These are phyloP conservation scores for Auxenochlorella protothecoides DNA, from an alignment of 139 green algal species.

Conservation along the genomic window DNA sequence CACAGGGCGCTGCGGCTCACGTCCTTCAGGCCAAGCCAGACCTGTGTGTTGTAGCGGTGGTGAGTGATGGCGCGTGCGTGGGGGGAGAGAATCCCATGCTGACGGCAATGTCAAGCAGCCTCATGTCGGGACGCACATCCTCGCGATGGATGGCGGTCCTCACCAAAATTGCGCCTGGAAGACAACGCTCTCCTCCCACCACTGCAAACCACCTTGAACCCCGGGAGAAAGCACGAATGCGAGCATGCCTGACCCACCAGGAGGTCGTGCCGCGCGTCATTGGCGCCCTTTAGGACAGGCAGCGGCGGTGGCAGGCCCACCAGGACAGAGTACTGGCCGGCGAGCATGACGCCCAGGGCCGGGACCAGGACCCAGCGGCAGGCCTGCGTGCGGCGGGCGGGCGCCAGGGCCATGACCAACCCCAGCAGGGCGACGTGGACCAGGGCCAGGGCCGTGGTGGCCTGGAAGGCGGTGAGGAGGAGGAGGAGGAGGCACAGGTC, in stretches of 20 bases:
- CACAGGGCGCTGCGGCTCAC: slow-evolving; percentile 25
- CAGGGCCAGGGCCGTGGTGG: slow-evolving; percentile 37
- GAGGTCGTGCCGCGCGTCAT: not conserved
- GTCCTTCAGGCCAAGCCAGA: slow-evolving; percentile 34
- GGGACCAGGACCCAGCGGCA: slow-evolving; percentile 33
- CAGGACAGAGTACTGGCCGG: slow-evolving; percentile 36
- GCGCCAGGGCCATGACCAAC: slow-evolving; percentile 26
- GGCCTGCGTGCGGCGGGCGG: not conserved
- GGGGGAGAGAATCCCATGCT: too few species aligned
- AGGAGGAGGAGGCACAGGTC: slow-evolving; percentile 40
- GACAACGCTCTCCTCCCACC: too few species aligned
- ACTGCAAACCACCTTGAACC: too few species aligned
- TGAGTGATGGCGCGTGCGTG: too few species aligned
- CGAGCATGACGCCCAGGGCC: slow-evolving; percentile 20
- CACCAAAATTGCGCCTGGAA: too few species aligned
- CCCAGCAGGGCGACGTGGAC: slow-evolving; percentile 27
- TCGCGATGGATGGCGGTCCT: too few species aligned
- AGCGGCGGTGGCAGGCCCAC: slow-evolving; percentile 20
- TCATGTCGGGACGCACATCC: too few species aligned
- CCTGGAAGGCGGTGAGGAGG: slow-evolving; percentile 40
- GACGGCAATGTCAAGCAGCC: too few species aligned
- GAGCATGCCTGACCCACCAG: not conserved
- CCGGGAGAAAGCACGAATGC: not conserved
- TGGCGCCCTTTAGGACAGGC: not conserved
- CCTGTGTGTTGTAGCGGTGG: not conserved